These are phyloP conservation scores for Alternaria triticimaculans DNA, from an alignment of 2,329 filamentous ascomycete genomes.

Conservation along the genomic window DNA sequence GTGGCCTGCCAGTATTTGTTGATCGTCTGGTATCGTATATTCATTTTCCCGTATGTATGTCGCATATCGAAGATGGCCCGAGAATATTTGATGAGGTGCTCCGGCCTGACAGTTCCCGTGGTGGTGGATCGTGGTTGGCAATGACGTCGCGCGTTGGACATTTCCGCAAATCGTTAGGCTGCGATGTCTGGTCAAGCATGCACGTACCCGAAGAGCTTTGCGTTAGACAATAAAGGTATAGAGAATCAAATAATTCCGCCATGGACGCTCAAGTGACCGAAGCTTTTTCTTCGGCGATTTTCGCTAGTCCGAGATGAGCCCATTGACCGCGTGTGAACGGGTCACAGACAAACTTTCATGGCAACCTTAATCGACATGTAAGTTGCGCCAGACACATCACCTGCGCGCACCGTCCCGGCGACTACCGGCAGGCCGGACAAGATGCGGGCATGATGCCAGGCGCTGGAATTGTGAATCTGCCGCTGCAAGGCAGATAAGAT, in stretches of 20 bases:
- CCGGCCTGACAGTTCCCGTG: background rate
- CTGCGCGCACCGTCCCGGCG: background rate
- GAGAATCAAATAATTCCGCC: background rate
- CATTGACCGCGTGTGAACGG: background rate
- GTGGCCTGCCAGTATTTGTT: background rate
- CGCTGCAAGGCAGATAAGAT: slow-evolving; percentile 9
- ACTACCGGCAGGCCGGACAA: background rate
- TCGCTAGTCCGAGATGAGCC: background rate
- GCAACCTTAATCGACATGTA: background rate
- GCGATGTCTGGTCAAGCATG: background rate
- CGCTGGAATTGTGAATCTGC: background rate
- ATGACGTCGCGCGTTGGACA: background rate
- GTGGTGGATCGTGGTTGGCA: background rate
- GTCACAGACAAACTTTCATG: background rate
- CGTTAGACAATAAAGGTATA: background rate
- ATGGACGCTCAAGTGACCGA: background rate
- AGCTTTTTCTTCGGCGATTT: background rate
- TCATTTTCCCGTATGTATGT: background rate
- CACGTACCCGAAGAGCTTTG: background rate
- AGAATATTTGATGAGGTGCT: background rate
- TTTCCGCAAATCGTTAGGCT: background rate
- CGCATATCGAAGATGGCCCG: background rate
- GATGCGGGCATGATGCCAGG: background rate
- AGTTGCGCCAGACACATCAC: background rate
- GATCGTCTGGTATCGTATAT: background rate